These are phyloP conservation scores for Inonotus obliquus DNA, from an alignment of 1,284 basidiomycete genomes.

Conservation along the genomic window DNA sequence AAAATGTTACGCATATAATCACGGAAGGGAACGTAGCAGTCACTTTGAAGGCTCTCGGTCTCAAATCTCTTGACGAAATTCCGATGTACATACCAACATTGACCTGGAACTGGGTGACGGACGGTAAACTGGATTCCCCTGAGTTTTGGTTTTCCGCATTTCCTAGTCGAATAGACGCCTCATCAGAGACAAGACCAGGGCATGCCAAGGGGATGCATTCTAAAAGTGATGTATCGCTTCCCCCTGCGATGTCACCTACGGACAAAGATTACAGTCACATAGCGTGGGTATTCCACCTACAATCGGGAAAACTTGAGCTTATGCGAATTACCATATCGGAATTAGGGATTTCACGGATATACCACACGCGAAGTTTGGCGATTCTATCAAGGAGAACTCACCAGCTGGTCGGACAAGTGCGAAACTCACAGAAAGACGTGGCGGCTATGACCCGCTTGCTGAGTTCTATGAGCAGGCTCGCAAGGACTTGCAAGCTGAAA, in stretches of 20 bases:
- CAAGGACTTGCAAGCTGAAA: slow-evolving; percentile 40
- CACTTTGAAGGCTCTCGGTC: slow-evolving; percentile 36
- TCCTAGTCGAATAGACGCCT: slow-evolving; percentile 43
- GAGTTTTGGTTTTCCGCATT: slow-evolving; percentile 45
- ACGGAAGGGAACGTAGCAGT: slow-evolving; percentile 37
- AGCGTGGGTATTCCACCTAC: slow-evolving; percentile 15
- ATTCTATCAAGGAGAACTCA: background rate
- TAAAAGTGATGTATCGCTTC: slow-evolving; percentile 20
- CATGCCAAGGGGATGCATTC: background rate
- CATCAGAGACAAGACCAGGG: background rate
- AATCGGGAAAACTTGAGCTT: background rate
- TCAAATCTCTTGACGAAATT: slow-evolving; percentile 48
- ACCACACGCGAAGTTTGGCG: background rate
- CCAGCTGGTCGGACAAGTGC: background rate
- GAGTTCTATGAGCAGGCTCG: slow-evolving; percentile 56
- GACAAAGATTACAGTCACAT: slow-evolving; percentile 16
- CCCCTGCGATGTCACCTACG: background rate
- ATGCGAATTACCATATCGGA: background rate
- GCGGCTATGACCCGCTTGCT: slow-evolving; percentile 48
- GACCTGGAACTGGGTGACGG: slow-evolving; percentile 54
- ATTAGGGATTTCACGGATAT: slow-evolving; percentile 9
- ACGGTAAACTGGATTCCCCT: slow-evolving; percentile 27
- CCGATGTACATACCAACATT: slow-evolving; percentile 59
- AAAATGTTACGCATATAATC: slow-evolving; percentile 57
- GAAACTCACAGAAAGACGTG: background rate